Evolutionary conservation across 2,329 filamentous ascomycete species (phyloP), one percentile per base, ranked within the genome.

Genomic region (Septoria linicola): DNA sequence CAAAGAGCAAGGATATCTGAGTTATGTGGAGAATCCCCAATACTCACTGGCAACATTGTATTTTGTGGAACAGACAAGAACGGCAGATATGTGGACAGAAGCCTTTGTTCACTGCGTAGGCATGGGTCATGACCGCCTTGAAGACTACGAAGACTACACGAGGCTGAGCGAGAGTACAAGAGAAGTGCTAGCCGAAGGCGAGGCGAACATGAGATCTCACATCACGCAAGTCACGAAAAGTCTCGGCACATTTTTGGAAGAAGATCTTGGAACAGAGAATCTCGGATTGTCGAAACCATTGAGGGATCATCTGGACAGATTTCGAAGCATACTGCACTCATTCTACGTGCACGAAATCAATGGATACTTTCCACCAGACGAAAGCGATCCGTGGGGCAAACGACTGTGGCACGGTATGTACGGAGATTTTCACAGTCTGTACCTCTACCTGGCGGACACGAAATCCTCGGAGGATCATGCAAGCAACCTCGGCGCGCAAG

Each of bases 91-190:
- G 10, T 92, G 88, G 74, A 77, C 83, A 8, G 80, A 88, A 62
- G 83, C 88, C 0, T 89, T 91, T 68, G 78, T 80, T 11, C 88
- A 93, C 63, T 89, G 87, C 63, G 84, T 86, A 30, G 88, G 88
- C 36, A 90, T 92, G 87, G n/a, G n/a, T n/a, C 80, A 79, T 53
- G 80, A 86, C 16, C 73, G 73, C 20, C 55, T 91, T 4, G 72
- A 75, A 34, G 63, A 70, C 4, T 80, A 78, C 58, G 66, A 76
- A 1, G 86, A 87, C 55, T 87, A 83, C 54, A 72, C 78, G 66
- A 83, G 85, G 72, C 60, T 79, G 70, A 44, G 44, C 20, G 20
- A 54, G 4, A 48, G 75, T 1, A 84, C 85, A 1, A 82, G 81
- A 55, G 80, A 80, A n/a, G 74, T 88, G 5, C 80, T 92, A 23